Evolutionary conservation across 192 early-diverging fungal genomes (phyloP).

Genomic region (Entophlyctis luteolus): DNA sequence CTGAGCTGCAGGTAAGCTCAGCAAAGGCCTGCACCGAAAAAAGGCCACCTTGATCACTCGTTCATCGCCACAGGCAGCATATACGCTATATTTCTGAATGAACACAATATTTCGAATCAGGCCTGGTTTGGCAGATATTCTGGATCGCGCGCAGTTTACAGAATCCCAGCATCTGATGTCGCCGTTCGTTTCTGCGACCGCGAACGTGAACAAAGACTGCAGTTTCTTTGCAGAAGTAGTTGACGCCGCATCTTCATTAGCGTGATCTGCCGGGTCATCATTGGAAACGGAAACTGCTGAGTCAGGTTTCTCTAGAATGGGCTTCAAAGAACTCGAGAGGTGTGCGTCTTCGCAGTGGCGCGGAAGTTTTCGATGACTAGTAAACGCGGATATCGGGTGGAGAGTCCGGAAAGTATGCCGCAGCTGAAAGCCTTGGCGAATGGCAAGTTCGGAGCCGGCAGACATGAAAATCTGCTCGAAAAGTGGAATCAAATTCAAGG

Average conservation of each 20-base stretch:
- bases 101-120: slow-evolving; percentile 33
- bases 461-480: too few relatives aligned
- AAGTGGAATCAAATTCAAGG: too few relatives aligned
- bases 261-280: background rate
- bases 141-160: background rate
- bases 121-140: slow-evolving; percentile 18
- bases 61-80: slow-evolving; percentile 31
- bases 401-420: background rate
- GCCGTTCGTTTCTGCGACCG: slow-evolving; percentile 30
- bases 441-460: too few relatives aligned
- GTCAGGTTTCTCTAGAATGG: background rate
- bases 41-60: slow-evolving; percentile 31
- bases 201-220: slow-evolving; percentile 30
- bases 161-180: slow-evolving; percentile 40
- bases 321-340: background rate
- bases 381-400: background rate
- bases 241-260: background rate
- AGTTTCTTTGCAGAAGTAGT: background rate
- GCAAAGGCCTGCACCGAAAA: background rate
- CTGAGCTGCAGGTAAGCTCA: slow-evolving; percentile 10
- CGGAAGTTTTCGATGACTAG: background rate
- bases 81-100: slow-evolving; percentile 32
- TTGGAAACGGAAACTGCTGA: background rate
- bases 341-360: background rate
- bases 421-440: background rate